Evolutionary conservation across 768 basidiomycete species (phyloP), one percentile per base, ranked within the genome.

Genomic region (Leccinum truebloodii): DNA sequence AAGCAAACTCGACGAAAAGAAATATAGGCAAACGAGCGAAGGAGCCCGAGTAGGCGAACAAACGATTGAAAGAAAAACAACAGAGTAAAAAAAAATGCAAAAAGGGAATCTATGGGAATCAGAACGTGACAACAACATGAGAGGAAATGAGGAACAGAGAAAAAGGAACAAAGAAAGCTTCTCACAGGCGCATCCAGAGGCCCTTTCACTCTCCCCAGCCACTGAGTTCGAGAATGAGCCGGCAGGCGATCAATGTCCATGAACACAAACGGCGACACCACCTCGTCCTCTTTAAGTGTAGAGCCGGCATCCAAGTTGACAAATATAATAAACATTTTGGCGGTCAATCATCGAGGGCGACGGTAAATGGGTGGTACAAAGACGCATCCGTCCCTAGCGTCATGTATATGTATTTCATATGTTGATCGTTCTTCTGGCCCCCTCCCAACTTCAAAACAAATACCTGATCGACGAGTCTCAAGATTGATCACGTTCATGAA

Each of bases 161-260:
- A 9, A 30, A 30, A 30, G n/a, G 0, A 41, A 44, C 13, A 35
- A 13, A 20, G 41, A 20, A 0, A 20, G 44, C 44, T n/a, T 44
- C 44, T n/a, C 44, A 44, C n/a, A 10, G 12, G 20, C 44, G 44
- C 20, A 46, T 13, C 44, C 12, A 46, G 20, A 20, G 44, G 20
- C 20, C 0, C 3, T 6, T 20, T 69, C 57, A 81, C 39, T 80
- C 79, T 55, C 79, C 80, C 57, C 82, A 83, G 59, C 91, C 91
- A 26, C 95, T 96, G 65, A 98, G 81, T 78, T 98, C 95, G 52
- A 97, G 82, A 67, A 98, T 98, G 68, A 98, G 81, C 65, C 88
- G 80, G 73, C 94, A 97, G 6, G 97, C 94, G 32, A 95, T n/a
- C n/a, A n/a, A n/a, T 87, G 74, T 99, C 96, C 85, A 98, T 90